Percentiles rank a stretch among this genome's conserved stretches.
Conservation (phyloP, 2,329 filamentous ascomycete species). For the Colletotrichum shisoi region DNA sequence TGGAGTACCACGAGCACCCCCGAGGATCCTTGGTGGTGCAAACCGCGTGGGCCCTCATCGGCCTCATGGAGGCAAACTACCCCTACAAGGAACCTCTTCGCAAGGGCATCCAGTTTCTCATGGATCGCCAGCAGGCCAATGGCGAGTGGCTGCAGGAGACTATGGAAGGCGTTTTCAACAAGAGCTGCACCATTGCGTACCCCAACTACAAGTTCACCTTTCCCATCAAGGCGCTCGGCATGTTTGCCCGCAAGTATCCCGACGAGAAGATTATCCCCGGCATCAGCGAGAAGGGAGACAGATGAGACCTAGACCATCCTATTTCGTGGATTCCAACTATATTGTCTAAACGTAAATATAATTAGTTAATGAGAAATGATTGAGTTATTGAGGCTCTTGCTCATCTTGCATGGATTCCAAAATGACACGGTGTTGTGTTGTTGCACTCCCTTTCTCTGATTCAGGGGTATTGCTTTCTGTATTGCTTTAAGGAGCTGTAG, state of each 20-base stretch:
- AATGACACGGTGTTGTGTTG: too few relatives aligned
- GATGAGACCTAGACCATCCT: background rate
- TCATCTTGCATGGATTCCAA: too few relatives aligned
- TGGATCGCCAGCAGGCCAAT: constrained; percentile 83
- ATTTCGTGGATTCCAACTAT: background rate
- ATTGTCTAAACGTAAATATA: constrained; percentile 11
- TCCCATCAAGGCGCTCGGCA: constrained; percentile 89
- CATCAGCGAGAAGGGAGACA: constrained; percentile 28
- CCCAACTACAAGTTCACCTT: constrained; percentile 99
- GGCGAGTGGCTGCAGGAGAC: constrained; percentile 96
- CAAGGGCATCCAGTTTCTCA: constrained; percentile 79
- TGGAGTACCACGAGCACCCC: constrained; percentile 76
- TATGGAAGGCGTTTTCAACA: constrained; percentile 98
- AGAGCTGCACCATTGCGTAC: constrained; percentile 98
- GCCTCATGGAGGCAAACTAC: constrained; percentile 81
- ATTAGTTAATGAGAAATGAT: constrained; percentile 21
- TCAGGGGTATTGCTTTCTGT: too few relatives aligned
- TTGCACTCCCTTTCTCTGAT: too few relatives aligned
- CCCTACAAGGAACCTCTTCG: constrained; percentile 76
- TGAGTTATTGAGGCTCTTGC: too few relatives aligned
- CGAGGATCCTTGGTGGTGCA: constrained; percentile 88
- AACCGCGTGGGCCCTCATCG: constrained; percentile 89
- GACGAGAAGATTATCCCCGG: constrained; percentile 61
- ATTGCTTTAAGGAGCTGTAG: too few relatives aligned
- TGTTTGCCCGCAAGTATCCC: constrained; percentile 80